These are phyloP conservation scores for Chaetomium olivaceum DNA, from an alignment of 2,329 filamentous ascomycete species.

Conservation along the genomic window DNA sequence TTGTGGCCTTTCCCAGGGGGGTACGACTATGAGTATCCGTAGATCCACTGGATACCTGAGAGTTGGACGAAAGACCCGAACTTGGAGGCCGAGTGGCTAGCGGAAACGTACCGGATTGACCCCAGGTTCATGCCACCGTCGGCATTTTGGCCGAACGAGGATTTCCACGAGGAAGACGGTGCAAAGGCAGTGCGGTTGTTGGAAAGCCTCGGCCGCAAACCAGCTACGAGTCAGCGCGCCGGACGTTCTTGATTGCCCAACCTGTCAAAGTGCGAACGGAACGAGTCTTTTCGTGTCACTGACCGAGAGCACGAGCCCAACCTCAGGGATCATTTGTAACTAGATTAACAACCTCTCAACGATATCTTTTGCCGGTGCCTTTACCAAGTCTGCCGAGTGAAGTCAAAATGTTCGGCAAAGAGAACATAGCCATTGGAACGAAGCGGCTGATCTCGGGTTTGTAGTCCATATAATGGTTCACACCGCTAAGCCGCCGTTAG, in stretches of 20 bases:
- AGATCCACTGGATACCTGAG: background rate
- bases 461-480: too few relatives aligned
- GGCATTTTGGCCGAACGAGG: background rate
- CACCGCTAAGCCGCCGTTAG: too few relatives aligned
- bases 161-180: background rate
- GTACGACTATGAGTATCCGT: background rate
- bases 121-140: background rate
- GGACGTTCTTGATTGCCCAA: background rate
- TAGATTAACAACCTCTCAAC: too few relatives aligned
- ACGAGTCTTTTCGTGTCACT: background rate
- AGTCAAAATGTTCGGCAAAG: too few relatives aligned
- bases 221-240: background rate
- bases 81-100: constrained; percentile 1
- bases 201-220: constrained; percentile 1
- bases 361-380: too few relatives aligned
- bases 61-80: background rate
- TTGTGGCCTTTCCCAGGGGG: background rate
- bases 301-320: too few relatives aligned
- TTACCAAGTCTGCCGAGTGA: too few relatives aligned
- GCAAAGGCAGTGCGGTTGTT: background rate
- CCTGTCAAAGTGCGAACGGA: too few relatives aligned
- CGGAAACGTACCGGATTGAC: background rate
- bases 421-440: too few relatives aligned
- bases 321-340: too few relatives aligned
- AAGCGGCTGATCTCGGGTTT: too few relatives aligned